These are phyloP conservation scores for Tuber microsphaerosporum DNA, from an alignment of 495 filamentous ascomycete species.

Conservation along the genomic window DNA sequence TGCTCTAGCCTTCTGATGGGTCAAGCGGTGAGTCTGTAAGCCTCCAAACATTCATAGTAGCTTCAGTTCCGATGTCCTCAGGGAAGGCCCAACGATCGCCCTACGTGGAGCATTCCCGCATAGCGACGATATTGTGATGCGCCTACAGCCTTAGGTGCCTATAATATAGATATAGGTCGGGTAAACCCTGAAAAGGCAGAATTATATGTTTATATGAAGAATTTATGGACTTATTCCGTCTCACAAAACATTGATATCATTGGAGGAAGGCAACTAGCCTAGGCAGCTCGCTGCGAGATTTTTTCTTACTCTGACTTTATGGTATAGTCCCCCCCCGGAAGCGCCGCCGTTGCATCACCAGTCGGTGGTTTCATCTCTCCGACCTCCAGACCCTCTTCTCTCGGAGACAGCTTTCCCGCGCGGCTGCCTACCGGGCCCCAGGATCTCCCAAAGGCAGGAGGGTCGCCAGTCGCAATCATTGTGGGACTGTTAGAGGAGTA, in stretches of 20 bases:
- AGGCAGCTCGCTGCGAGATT: neutral
- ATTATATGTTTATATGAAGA: slow-evolving; percentile 46
- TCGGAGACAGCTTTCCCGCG: too few relatives aligned
- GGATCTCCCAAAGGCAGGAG: too few relatives aligned
- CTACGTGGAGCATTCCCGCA: slow-evolving; percentile 46
- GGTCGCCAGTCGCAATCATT: too few relatives aligned
- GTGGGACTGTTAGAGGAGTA: too few relatives aligned
- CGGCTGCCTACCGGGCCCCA: too few relatives aligned
- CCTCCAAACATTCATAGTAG: slow-evolving; percentile 45
- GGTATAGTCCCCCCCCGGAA: too few relatives aligned
- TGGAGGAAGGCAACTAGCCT: slow-evolving; percentile 45
- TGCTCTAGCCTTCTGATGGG: slow-evolving; percentile 50
- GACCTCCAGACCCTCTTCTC: too few relatives aligned
- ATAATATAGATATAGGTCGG: slow-evolving; percentile 48
- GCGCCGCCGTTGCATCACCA: too few relatives aligned
- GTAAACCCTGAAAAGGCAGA: slow-evolving; percentile 10
- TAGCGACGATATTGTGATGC: slow-evolving; percentile 36
- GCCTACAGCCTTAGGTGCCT: slow-evolving; percentile 41
- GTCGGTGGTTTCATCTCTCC: too few relatives aligned
- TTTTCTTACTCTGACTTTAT: too few relatives aligned
- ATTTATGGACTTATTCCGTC: slow-evolving; percentile 45
- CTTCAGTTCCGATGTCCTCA: slow-evolving; percentile 50
- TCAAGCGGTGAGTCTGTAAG: slow-evolving; percentile 46
- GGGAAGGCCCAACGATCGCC: slow-evolving; percentile 46
- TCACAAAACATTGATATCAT: slow-evolving; percentile 44